Percentiles rank a stretch among this genome's conserved stretches.
Conservation (phyloP, 2,329 filamentous ascomycete species). For the Onygenales sp. region DNA sequence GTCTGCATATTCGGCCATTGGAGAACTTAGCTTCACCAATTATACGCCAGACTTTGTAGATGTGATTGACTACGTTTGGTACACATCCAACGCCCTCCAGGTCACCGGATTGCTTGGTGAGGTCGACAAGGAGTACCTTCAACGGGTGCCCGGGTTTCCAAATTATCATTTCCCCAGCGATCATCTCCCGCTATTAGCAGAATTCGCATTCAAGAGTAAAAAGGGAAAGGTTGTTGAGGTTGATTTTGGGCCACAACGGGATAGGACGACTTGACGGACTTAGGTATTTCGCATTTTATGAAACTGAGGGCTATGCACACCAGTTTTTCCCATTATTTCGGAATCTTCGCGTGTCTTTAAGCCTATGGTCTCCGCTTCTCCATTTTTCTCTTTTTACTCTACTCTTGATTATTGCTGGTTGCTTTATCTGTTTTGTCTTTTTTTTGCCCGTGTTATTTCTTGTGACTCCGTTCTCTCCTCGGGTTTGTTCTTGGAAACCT, state of each 20-base stretch:
- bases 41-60: conserved; percentile 90
- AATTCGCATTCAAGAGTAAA: conserved; percentile 79
- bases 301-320: conserved; percentile 29
- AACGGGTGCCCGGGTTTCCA: conserved; percentile 80
- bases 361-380: conserved; percentile 10
- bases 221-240: conserved; percentile 65
- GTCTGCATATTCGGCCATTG: conserved; percentile 76
- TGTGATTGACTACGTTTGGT: conserved; percentile 97
- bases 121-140: conserved; percentile 75
- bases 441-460: conserved; percentile 13
- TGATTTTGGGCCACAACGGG: conserved; percentile 48
- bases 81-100: conserved; percentile 80
- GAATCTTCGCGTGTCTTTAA: conserved; percentile 27
- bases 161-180: conserved; percentile 93
- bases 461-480: conserved; percentile 4
- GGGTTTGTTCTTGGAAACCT: conserved; percentile 20
- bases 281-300: conserved; percentile 28
- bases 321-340: conserved; percentile 28
- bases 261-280: conserved; percentile 13
- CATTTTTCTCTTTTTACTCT: conserved; percentile 20
- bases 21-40: conserved; percentile 88
- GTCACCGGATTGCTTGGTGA: conserved; percentile 77
- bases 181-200: conserved; percentile 79
- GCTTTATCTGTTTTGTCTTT: conserved; percentile 15
- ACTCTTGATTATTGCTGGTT: conserved; percentile 1